These are phyloP conservation scores for Microbotryum scabiosae DNA, from an alignment of 1,284 basidiomycete genomes.

Conservation along the genomic window DNA sequence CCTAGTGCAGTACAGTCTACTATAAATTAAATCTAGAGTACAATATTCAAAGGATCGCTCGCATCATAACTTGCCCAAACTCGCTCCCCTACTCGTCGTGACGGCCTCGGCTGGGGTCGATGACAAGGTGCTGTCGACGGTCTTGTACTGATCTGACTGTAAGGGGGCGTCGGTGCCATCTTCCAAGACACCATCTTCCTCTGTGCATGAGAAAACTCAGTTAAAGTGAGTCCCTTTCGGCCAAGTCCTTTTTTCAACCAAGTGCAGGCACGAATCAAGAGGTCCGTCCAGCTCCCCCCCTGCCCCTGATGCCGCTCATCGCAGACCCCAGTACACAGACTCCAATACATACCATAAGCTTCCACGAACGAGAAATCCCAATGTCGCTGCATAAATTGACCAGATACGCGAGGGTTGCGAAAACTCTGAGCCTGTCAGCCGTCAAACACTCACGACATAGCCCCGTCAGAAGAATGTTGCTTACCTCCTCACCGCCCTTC, in stretches of 20 bases:
- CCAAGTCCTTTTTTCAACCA: no score
- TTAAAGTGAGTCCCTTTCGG: no score
- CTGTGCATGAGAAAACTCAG: no score
- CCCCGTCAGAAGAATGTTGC: background rate
- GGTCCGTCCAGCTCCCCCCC: no score
- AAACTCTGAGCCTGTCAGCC: no score
- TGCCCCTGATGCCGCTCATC: background rate
- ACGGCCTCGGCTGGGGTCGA: conserved; percentile 4
- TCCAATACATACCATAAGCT: background rate
- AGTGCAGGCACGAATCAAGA: background rate
- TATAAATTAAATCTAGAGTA: no score
- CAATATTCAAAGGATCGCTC: no score
- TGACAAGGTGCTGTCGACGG: conserved; percentile 7
- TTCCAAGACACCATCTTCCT: conserved; percentile 27
- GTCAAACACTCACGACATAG: background rate
- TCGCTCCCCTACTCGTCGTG: background rate
- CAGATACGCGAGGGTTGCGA: no score
- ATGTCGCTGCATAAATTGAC: conserved; percentile 7
- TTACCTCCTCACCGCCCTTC: conserved; percentile 20
- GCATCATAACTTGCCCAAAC: no score
- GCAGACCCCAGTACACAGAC: background rate
- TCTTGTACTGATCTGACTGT: conserved; percentile 24
- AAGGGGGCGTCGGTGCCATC: conserved; percentile 9
- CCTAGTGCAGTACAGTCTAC: no score
- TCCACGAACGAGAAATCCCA: conserved; percentile 30